Conservation (phyloP, 345 rosid species). For the Aquilaria yunnanensis region DNA sequence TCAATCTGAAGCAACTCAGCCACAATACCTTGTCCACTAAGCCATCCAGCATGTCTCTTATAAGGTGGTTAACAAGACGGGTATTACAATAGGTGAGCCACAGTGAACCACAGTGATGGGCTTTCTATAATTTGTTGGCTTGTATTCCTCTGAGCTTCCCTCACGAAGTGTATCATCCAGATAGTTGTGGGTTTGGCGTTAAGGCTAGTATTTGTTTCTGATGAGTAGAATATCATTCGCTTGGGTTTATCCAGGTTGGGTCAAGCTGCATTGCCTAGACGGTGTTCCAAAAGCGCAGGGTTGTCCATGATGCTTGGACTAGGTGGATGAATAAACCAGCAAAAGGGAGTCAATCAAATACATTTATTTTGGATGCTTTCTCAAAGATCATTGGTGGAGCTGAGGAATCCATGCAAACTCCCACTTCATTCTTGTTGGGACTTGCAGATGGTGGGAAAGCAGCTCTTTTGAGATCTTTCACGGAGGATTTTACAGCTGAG, state of each 20-base stretch:
- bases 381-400: not conserved
- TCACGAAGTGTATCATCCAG: not conserved
- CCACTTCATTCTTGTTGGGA: slow-evolving; percentile 1
- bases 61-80: too few relatives aligned
- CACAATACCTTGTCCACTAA: too few relatives aligned
- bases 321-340: not conserved
- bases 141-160: not conserved
- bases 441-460: not conserved
- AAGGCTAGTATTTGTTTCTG: not conserved
- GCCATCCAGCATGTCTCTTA: too few relatives aligned
- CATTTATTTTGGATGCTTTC: not conserved
- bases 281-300: not conserved
- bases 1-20: too few relatives aligned
- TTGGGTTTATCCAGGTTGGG: not conserved
- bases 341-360: not conserved
- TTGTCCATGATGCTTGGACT: not conserved
- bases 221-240: not conserved
- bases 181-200: not conserved
- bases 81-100: too few relatives aligned
- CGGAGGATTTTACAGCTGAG: not conserved
- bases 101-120: not conserved
- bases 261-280: not conserved
- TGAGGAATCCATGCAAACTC: not conserved
- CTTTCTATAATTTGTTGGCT: not conserved
- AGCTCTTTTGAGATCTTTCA: not conserved